Conservation (phyloP, 257 asterid genomes). For the Mitragyna speciosa region DNA sequence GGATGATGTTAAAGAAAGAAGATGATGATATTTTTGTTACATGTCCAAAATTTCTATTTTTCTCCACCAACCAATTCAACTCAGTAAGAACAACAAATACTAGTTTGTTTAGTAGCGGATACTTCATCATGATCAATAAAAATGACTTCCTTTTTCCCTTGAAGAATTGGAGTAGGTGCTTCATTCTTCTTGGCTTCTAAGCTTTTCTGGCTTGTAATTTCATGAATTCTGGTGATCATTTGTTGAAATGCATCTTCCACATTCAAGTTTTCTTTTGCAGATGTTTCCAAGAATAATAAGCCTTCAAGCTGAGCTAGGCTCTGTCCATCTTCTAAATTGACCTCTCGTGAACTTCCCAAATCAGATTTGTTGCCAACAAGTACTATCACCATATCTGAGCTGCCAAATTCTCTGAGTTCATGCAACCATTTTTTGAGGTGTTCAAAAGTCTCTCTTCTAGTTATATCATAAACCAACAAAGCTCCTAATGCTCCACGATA, state of each 20-base stretch:
- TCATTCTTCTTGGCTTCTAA: conserved; percentile 49
- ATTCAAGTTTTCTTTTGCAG: conserved; percentile 76
- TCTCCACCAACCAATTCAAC: conserved; percentile 2
- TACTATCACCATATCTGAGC: conserved; percentile 72
- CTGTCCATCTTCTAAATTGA: conserved; percentile 64
- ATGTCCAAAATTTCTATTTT: background rate
- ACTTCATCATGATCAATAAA: conserved; percentile 66
- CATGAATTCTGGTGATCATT: conserved; percentile 66
- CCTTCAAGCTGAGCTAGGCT: conserved; percentile 67
- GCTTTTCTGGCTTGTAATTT: conserved; percentile 51
- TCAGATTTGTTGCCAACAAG: conserved; percentile 84
- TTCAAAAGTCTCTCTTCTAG: conserved; percentile 63
- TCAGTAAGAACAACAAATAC: conserved; percentile 54
- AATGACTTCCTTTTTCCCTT: conserved; percentile 54
- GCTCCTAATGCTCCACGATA: conserved; percentile 88
- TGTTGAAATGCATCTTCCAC: conserved; percentile 81
- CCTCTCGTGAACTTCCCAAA: conserved; percentile 51
- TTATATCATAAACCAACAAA: conserved; percentile 71
- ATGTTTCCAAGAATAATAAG: conserved; percentile 70
- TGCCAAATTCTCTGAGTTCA: conserved; percentile 64
- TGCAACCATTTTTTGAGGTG: conserved; percentile 65
- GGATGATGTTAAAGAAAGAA: background rate
- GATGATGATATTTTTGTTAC: background rate
- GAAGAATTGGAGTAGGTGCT: conserved; percentile 29
- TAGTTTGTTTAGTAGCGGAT: conserved; percentile 65